These are phyloP conservation scores for Rosa lucieae DNA, from an alignment of 306 rosid species.

Conservation along the genomic window DNA sequence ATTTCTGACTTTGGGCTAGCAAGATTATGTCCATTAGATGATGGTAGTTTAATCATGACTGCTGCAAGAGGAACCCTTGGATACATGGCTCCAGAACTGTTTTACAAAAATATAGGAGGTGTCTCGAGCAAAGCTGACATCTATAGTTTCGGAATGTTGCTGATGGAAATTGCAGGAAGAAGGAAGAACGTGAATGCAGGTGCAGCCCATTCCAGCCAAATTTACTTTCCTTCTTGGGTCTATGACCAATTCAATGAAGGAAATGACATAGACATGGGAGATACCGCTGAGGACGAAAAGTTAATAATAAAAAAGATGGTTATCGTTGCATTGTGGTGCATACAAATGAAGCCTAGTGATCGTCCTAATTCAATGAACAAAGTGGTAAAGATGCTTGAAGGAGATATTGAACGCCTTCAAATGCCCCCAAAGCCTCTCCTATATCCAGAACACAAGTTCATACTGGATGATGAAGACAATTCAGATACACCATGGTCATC, in stretches of 20 bases:
- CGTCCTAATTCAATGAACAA: neutral
- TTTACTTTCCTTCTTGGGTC: constrained; percentile 1
- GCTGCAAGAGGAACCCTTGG: constrained; percentile 12
- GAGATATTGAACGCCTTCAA: constrained; percentile 1
- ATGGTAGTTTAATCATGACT: neutral
- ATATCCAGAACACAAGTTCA: neutral
- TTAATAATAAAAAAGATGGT: constrained; percentile 6
- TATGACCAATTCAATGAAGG: constrained; percentile 3
- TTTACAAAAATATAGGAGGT: constrained; percentile 1
- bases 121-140: constrained; percentile 10
- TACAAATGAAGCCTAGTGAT: constrained; percentile 16
- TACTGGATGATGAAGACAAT: neutral
- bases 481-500: neutral
- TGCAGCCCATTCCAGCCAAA: constrained; percentile 4
- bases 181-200: neutral
- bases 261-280: neutral
- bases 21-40: neutral
- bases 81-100: neutral
- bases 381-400: constrained; percentile 17
- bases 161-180: constrained; percentile 8
- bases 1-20: constrained; percentile 10
- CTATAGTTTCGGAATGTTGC: constrained; percentile 13
- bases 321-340: constrained; percentile 5
- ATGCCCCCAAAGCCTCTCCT: constrained; percentile 15
- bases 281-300: neutral